Conservation (phyloP, 495 filamentous ascomycete species). For the Aspergillus diversus region DNA sequence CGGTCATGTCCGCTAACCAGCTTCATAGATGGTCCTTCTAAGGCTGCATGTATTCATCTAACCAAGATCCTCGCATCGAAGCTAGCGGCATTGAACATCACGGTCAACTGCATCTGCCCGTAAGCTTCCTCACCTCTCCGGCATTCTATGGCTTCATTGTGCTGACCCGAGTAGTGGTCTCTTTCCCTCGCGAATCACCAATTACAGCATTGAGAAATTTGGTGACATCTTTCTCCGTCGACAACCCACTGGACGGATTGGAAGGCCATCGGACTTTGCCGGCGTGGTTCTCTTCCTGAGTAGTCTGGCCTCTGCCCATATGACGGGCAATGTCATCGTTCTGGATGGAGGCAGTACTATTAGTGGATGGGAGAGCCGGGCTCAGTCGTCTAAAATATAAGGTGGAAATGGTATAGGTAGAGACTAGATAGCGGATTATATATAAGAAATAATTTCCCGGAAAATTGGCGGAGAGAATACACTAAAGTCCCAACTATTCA, state of each 20-base stretch:
- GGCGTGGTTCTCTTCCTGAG: slow-evolving; percentile 12
- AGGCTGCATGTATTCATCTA: slow-evolving; percentile 8
- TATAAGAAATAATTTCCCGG: too few relatives aligned
- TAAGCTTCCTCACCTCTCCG: background rate
- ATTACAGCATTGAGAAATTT: slow-evolving; percentile 9
- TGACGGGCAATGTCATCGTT: slow-evolving; percentile 8
- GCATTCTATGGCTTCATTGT: background rate
- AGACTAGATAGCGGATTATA: too few relatives aligned
- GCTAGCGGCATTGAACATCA: slow-evolving; percentile 2
- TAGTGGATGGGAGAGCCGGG: slow-evolving; percentile 3
- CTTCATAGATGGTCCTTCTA: slow-evolving; percentile 11
- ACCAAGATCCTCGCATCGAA: slow-evolving; percentile 10
- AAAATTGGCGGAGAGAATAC: too few relatives aligned
- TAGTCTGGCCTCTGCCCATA: slow-evolving; percentile 6
- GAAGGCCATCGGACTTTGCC: slow-evolving; percentile 1
- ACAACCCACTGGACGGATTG: slow-evolving; percentile 9
- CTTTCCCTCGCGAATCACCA: slow-evolving; percentile 10
- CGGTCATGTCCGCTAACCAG: too few relatives aligned
- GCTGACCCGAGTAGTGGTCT: background rate
- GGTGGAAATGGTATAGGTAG: too few relatives aligned
- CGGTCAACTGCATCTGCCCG: slow-evolving; percentile 16
- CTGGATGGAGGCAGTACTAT: slow-evolving; percentile 8
- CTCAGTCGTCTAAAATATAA: background rate
- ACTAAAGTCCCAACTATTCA: too few relatives aligned
- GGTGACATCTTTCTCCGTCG: slow-evolving; percentile 9